Evolutionary conservation across 331 rosid genomes (phyloP), one percentile per base, ranked within the genome.

Genomic region (Malus hybrid): DNA sequence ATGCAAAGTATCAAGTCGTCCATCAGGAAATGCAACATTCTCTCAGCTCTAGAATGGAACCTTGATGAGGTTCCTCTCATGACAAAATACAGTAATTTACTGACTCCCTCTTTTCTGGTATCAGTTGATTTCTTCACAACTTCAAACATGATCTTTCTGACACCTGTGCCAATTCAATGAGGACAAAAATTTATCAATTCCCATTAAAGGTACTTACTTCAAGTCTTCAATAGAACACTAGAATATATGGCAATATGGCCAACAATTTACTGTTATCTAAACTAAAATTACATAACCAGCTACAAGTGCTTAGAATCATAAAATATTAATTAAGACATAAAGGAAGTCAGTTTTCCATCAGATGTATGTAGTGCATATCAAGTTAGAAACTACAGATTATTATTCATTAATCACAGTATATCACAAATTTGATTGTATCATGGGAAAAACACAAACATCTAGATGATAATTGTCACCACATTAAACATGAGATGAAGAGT

Each of bases 21-120:
- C 56, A 89, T 83, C 88, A 91, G 74, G 56, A 90, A 79, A 55
- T 62, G 84, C 67, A 91, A 81, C 66, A 94, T 92, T 68, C 84
- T 83, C 78, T 87, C 87, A 32, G 96, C 96, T 88, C 85, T 91
- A 39, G 98, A 94, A 84, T 94, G 98, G 78, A 94, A 85, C 83
- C 88, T 90, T 46, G 89, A 85, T 59, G 96, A 86, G 76, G 89
- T 79, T 76, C 96, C 96, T 81, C 81, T 86, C 90, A 91, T 86
- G 36, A 85, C 77, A 85, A 86, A 72, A 80, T 70, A 86, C 80
- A 94, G 86, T 80, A 94, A 81, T 70, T 82, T 83, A 85, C 86
- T 86, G 56, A 80, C 90, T 64, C 93, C 96, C 75, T 73, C 81
- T 69, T 86, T 85, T 71, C 87, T 76, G 83, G 76, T 54, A 61